A percentile compares a stretch with the other conserved stretches of the same genome.
Evolutionary conservation across 805 yeast species (phyloP).

Genomic region (Teunomyces stri): DNA sequence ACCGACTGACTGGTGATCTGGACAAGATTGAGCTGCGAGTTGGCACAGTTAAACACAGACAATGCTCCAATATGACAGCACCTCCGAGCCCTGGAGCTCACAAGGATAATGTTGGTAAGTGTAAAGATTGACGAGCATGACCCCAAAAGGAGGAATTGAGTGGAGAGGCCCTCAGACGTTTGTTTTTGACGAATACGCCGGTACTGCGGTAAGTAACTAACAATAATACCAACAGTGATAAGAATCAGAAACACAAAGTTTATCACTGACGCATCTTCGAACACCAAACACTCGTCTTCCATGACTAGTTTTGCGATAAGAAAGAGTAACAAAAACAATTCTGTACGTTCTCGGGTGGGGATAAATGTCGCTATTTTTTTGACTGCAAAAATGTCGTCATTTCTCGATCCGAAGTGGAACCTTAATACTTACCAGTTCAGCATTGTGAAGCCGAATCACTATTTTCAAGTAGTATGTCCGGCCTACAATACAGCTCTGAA

Average conservation of each 20-base stretch:
- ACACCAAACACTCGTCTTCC: conserved; percentile 36
- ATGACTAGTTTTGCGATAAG: not conserved
- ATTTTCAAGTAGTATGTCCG: conserved; percentile 23
- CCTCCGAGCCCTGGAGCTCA: conserved; percentile 56
- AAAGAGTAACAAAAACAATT: not conserved
- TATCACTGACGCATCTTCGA: conserved; percentile 47
- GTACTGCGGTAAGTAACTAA: conserved; percentile 78
- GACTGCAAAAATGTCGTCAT: conserved; percentile 1
- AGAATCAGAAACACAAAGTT: conserved; percentile 49
- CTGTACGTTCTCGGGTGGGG: not conserved
- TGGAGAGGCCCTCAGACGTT: conserved; percentile 77
- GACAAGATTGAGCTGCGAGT: conserved; percentile 61
- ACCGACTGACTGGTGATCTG: conserved; percentile 65
- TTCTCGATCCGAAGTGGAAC: conserved; percentile 17
- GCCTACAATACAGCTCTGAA: conserved; percentile 28
- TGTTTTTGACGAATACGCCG: conserved; percentile 51
- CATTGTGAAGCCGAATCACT: conserved; percentile 17
- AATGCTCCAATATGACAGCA: conserved; percentile 55
- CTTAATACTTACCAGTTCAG: conserved; percentile 17
- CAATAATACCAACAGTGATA: conserved; percentile 64
- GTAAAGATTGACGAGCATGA: conserved; percentile 68
- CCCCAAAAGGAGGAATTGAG: conserved; percentile 68
- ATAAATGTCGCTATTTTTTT: not conserved
- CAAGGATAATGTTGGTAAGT: conserved; percentile 59
- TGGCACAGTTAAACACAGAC: conserved; percentile 56